Base-by-base conservation (phyloP, 2,329 filamentous ascomycete species). In the Xylariaceae sp. region DNA sequence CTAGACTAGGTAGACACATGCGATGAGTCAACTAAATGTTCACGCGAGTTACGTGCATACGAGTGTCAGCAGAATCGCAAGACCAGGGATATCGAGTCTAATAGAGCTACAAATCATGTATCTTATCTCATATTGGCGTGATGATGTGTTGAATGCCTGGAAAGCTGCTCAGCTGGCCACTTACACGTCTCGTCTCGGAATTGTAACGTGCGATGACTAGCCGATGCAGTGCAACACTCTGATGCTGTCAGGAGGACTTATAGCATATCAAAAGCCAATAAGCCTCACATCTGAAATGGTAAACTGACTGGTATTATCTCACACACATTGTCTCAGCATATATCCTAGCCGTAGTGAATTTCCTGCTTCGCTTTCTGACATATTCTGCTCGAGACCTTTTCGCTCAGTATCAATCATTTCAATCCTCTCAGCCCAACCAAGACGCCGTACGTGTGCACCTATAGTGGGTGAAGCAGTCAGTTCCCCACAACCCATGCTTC, bases 301-400 rank as follows among this genome's bases (percentile, higher is more conserved):
- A 39, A 37, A 11, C 6, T 39, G 47, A 39, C 19, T 37, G 26
- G 16, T 31, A 41, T 9, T 16, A 23, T 51, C 9, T 51, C 45
- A 45, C 24, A 3, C 31, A 33, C 19, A 33, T n/a, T 45, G 43
- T 52, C 41, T 58, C 58, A 48, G 51, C 49, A 55, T 3, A 19
- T 44, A 29, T 26, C 46, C 34, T 37, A 16, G n/a, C 34, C 28
- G 53, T 47, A 43, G 57, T 53, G 56, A 40, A 57, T 48, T 37
- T 36, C 8, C 36, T 19, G 9, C 14, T 41, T 41, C 45, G 29
- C n/a, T 29, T 29, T 14, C 28, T 21, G n/a, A 31, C 39, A 29
- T 51, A 17, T 39, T 26, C 28, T 28, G 9, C n/a, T 14, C 33
- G 12, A 45, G 16, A 40, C 31, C 46, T 16, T 40, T 39, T 26